Evolutionary conservation across 116 monocot species (phyloP), one percentile per base, ranked within the genome.

Genomic region (Trichopus zeylanicus): DNA sequence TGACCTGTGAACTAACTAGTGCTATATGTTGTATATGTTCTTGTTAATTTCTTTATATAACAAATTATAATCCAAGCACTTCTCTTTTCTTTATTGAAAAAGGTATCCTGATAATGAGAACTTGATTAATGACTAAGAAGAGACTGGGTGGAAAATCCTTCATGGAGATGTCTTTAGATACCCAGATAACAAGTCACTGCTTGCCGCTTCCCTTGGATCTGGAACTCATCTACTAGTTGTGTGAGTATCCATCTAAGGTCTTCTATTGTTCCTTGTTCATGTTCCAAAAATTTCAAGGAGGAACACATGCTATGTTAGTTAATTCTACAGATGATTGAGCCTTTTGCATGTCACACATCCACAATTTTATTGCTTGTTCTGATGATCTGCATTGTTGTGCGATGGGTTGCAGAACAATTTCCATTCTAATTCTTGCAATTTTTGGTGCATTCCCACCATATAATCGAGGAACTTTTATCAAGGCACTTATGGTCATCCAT

Each of bases 381-480:
- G 23, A 49, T 49, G 19, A 1, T 49, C 22, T 1, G 15, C 19
- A 5, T 49, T 20, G 7, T 6, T 21, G 8, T 49, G 0, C 5
- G 49, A 24, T 24, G 21, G 3, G n/a, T 9, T 42, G 3, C 49
- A 64, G 25, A 25, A 16, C 53, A 10, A 34, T 25, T 31, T 53
- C 31, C 31, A 64, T 62, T 7, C 31, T 62, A 31, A 31, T 62
- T 48, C 29, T 51, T 48, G 62, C 29, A 11, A 0, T 51, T n/a
- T 31, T 48, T 62, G 62, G 31, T 0, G 49, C 23, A 13, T 62
- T 31, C 26, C 46, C 48, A 21, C 64, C 64, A 1, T 53, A 53
- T 51, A 64, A 53, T 35, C 31, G 53, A 22, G 64, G 64, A 53
- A 29, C 48, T 31, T 47, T 62, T 30, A 23, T 51, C 29, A 51